Evolutionary conservation across 352 stramenopile genomes (phyloP), one percentile per base, ranked within the genome.

Genomic region (Globisporangium sylvaticum): DNA sequence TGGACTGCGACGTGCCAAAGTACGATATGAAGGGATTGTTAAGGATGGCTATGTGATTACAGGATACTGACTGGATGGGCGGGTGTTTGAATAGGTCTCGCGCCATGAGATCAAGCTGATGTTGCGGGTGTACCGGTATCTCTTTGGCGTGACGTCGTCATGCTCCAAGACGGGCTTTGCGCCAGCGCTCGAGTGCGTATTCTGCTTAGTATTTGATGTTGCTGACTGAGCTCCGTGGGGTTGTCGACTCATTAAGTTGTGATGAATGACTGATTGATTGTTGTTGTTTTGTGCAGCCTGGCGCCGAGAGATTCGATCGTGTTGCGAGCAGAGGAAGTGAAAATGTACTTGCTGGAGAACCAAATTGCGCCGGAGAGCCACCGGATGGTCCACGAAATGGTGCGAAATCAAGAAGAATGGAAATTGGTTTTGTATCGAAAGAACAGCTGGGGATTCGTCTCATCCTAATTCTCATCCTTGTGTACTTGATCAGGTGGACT

Each of bases 401-500:
- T 88, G 71, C 56, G 58, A 22, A 12, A 12, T 34, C 27, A 39
- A 18, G 15, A 7, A 58, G 31, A 22, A 58, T 62, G 29, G 54
- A 18, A 27, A 20, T n/a, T n/a, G n/a, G n/a, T n/a, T n/a, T n/a
- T n/a, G n/a, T n/a, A n/a, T n/a, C n/a, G n/a, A n/a, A n/a, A n/a
- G n/a, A n/a, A n/a, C n/a, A n/a, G n/a, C n/a, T n/a, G n/a, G n/a
- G n/a, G n/a, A n/a, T n/a, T n/a, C n/a, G n/a, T n/a, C n/a, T n/a
- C n/a, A n/a, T n/a, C n/a, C n/a, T n/a, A n/a, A n/a, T n/a, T n/a
- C n/a, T n/a, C n/a, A n/a, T n/a, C n/a, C n/a, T n/a, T n/a, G n/a
- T n/a, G n/a, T n/a, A n/a, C n/a, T n/a, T n/a, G n/a, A 50, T 50
- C 27, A 94, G 86, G 79, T 94, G 46, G 76, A 91, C 57, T 94